phyloP scores from a whole-genome alignment of 2,329 filamentous ascomycete genomes.

The Epichloe coenophiala region DNA sequence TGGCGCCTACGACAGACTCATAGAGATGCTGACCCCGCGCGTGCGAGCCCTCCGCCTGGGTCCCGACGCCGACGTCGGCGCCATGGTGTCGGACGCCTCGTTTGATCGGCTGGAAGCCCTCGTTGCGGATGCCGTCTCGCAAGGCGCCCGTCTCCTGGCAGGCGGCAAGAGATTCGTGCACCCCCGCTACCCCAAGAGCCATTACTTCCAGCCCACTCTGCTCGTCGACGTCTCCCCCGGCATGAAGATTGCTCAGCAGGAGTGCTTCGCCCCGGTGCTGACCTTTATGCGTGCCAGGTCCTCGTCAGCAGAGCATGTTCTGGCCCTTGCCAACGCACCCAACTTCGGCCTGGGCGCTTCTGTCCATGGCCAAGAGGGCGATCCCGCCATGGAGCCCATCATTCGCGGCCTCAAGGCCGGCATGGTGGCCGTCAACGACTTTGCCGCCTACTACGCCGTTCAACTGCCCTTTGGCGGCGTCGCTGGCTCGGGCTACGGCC shows the following conservation, averaged over 20 bases:
- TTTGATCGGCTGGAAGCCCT: constrained; percentile 67
- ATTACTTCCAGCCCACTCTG: constrained; percentile 88
- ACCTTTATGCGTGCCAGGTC: constrained; percentile 62
- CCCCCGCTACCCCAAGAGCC: constrained; percentile 60
- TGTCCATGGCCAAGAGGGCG: constrained; percentile 61
- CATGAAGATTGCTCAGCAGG: constrained; percentile 80
- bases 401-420: constrained; percentile 61
- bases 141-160: constrained; percentile 68
- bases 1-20: constrained; percentile 60
- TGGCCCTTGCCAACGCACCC: constrained; percentile 71
- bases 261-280: constrained; percentile 89
- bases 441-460: constrained; percentile 83
- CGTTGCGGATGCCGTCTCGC: constrained; percentile 60
- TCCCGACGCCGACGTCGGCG: constrained; percentile 69
- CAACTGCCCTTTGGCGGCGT: constrained; percentile 89
- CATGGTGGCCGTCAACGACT: constrained; percentile 94
- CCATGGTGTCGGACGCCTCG: constrained; percentile 67
- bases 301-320: constrained; percentile 47
- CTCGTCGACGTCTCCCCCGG: constrained; percentile 75
- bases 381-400: constrained; percentile 47
- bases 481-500: constrained; percentile 79
- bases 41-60: constrained; percentile 67
- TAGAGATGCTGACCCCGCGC: constrained; percentile 59
- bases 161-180: constrained; percentile 64
- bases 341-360: constrained; percentile 77